Evolutionary conservation across 345 rosid genomes (phyloP), one percentile per base, ranked within the genome.

Genomic region (Xanthoceras sorbifolium): DNA sequence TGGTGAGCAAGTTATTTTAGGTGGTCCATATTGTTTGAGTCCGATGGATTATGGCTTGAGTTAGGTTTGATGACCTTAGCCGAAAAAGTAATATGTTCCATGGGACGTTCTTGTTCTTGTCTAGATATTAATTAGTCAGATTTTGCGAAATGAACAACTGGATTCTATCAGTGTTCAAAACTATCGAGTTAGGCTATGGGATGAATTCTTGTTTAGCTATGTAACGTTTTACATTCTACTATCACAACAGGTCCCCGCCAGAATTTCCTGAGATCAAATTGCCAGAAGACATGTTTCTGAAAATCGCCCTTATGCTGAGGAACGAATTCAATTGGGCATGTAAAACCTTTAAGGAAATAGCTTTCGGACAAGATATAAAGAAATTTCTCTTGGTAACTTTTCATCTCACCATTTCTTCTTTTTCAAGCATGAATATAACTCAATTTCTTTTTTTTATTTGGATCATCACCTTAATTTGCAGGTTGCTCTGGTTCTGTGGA

Each of bases 341-440:
- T 17, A 59, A 69, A 61, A 40, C 70, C 57, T 77, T 81, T 31
- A 67, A 79, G 29, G 90, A 83, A 40, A 74, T 87, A 31, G 88
- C 88, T 48, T 69, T 82, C 9, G 86, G 83, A 64, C 80, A 81
- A 23, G 82, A 79, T 75, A 40, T 83, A 77, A 85, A 79, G 88
- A 81, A 83, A 76, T 83, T 85, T 57, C 80, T 87, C 52, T 42
- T 32, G 67, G 90, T 87, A 78, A 9, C 64, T 75, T 72, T 25
- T 52, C 40, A 52, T 46, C 14, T 34, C 66, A 59, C 61, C 22
- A 23, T 2, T 32, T 38, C 6, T 69, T 63, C 1, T 23, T 9
- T 22, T 64, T 28, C 36, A 3, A 18, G 72, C 52, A 26, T 1
- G 31, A 22, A 40, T 1, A 71, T 7, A 15, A 38, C 67, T 26